These are phyloP conservation scores for Silene uniflora DNA, from an alignment of 148 eudicot genomes.

Conservation along the genomic window DNA sequence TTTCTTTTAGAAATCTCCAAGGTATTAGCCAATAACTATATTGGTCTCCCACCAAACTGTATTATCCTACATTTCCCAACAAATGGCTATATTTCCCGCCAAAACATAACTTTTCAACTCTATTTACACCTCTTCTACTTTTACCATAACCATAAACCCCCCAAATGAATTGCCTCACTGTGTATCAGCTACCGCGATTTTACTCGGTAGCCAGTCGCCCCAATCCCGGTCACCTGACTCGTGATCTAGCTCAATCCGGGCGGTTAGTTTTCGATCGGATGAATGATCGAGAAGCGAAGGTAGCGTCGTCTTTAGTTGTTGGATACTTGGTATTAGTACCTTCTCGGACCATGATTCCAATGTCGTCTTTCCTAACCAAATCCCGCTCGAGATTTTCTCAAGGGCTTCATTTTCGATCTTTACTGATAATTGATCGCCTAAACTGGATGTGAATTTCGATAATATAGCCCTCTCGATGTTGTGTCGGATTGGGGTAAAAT, in stretches of 20 bases:
- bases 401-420: conserved; percentile 62
- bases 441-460: conserved; percentile 33
- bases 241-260: conserved; percentile 47
- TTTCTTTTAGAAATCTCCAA: conserved; percentile 15
- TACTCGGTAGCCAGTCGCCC: conserved; percentile 64
- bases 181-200: conserved; percentile 35
- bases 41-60: conserved; percentile 31
- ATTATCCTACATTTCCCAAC: conserved; percentile 30
- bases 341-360: conserved; percentile 65
- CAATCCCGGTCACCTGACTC: conserved; percentile 32
- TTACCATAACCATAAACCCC: conserved; percentile 8
- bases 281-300: conserved; percentile 11
- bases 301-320: conserved; percentile 37
- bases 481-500: conserved; percentile 33
- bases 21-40: conserved; percentile 10
- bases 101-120: conserved; percentile 28
- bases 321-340: conserved; percentile 52
- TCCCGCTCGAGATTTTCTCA: conserved; percentile 67
- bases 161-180: conserved; percentile 10
- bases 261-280: conserved; percentile 24
- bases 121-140: conserved; percentile 36
- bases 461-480: conserved; percentile 49
- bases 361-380: conserved; percentile 62
- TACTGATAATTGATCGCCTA: conserved; percentile 42
- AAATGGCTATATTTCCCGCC: conserved; percentile 27